Conservation (phyloP, 192 early-diverging fungal species). For the Glomus cerebriforme region DNA sequence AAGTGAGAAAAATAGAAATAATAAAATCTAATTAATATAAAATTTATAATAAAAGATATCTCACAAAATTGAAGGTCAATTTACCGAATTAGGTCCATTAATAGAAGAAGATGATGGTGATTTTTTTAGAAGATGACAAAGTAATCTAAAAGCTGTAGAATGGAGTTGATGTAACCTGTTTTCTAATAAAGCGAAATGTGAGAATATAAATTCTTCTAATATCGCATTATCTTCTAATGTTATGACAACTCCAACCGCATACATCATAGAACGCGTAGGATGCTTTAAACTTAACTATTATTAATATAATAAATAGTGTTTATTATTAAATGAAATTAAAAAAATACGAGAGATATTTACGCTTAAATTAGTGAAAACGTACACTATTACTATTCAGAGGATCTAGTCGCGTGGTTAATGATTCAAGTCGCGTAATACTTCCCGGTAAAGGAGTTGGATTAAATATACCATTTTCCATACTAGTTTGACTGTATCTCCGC, state of each 20-base stretch:
- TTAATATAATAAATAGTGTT: too few relatives aligned
- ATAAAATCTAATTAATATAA: constrained; percentile 3
- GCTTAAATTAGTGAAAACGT: too few relatives aligned
- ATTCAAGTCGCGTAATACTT: not conserved
- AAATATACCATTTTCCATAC: constrained; percentile 59
- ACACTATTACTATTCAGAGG: not conserved
- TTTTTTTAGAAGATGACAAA: constrained; percentile 28
- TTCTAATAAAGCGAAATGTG: constrained; percentile 61
- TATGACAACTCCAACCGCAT: constrained; percentile 55
- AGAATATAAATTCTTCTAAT: constrained; percentile 57
- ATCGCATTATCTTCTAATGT: constrained; percentile 48
- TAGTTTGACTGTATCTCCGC: constrained; percentile 55
- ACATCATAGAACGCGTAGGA: constrained; percentile 51
- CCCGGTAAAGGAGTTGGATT: constrained; percentile 56
- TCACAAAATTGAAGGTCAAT: not conserved
- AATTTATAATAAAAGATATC: not conserved
- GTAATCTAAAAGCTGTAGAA: constrained; percentile 44
- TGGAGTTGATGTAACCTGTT: constrained; percentile 58
- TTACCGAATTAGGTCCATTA: constrained; percentile 37
- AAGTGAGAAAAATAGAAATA: not conserved
- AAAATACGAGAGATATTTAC: too few relatives aligned
- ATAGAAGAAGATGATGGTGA: constrained; percentile 1
- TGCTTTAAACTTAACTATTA: constrained; percentile 44
- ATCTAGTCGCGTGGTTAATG: not conserved
- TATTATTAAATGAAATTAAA: too few relatives aligned